A percentile compares a stretch with the other conserved stretches of the same genome.
These are phyloP conservation scores for Puccinia sorghi DNA, from an alignment of 1,284 basidiomycete genomes.

Conservation along the genomic window DNA sequence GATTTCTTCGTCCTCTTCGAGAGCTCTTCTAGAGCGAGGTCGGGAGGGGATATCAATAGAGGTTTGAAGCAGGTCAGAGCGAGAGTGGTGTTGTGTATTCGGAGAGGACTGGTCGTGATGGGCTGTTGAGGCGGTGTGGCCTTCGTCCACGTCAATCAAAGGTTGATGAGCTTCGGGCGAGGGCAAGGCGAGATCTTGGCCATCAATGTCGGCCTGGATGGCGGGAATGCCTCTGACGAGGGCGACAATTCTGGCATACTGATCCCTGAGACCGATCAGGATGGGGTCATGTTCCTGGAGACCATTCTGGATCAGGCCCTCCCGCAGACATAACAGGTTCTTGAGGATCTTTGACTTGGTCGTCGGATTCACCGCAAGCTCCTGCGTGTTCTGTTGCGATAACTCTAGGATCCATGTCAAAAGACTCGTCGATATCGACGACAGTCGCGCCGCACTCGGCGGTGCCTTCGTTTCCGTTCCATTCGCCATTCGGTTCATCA, in stretches of 20 bases:
- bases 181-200: neutral
- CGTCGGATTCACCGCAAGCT: slow-evolving; percentile 13
- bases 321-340: slow-evolving; percentile 21
- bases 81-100: neutral
- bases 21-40: slow-evolving; percentile 20
- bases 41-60: slow-evolving; percentile 19
- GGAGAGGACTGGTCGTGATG: neutral
- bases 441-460: slow-evolving; percentile 39
- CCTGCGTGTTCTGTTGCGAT: slow-evolving; percentile 25
- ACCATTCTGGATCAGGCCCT: slow-evolving; percentile 33
- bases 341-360: slow-evolving; percentile 20
- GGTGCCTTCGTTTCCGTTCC: no score
- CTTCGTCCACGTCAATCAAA: slow-evolving; percentile 22
- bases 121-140: neutral
- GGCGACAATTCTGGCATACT: slow-evolving; percentile 38
- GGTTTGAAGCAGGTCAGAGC: no score
- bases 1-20: slow-evolving; percentile 38
- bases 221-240: slow-evolving; percentile 18
- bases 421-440: slow-evolving; percentile 36
- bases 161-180: neutral
- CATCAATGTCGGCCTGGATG: slow-evolving; percentile 30
- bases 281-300: slow-evolving; percentile 30
- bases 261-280: slow-evolving; percentile 19
- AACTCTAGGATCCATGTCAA: slow-evolving; percentile 33
- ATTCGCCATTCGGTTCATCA: no score